Percentiles rank a stretch among this genome's conserved stretches.
These are phyloP conservation scores for Nitzschia sp. DNA, from an alignment of 108 stramenopile species.

Conservation along the genomic window DNA sequence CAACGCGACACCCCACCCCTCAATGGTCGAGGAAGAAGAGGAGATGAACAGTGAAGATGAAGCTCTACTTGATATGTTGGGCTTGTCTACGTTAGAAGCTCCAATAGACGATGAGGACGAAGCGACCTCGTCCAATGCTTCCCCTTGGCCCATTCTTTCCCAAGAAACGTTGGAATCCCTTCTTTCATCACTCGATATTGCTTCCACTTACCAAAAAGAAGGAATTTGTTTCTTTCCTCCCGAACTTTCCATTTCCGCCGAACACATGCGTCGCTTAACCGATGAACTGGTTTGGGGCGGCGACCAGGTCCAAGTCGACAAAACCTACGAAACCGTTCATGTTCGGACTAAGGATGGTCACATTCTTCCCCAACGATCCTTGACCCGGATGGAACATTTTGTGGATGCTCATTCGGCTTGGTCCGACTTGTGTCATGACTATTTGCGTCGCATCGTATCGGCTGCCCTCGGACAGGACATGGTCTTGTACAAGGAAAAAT, in stretches of 20 bases:
- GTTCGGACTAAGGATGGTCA: conserved; percentile 30
- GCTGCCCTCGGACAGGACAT: conserved; percentile 39
- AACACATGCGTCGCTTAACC: conserved; percentile 49
- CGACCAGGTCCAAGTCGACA: conserved; percentile 28
- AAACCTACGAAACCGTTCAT: conserved; percentile 52
- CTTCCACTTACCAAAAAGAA: conserved; percentile 25
- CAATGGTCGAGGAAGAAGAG: background rate
- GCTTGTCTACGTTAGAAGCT: conserved; percentile 41
- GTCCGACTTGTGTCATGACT: conserved; percentile 52
- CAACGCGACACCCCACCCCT: too few relatives aligned
- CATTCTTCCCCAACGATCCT: conserved; percentile 34
- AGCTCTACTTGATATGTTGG: conserved; percentile 57
- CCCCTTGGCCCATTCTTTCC: conserved; percentile 1
- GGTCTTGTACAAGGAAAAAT: conserved; percentile 76
- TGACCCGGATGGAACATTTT: conserved; percentile 66
- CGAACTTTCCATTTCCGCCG: conserved; percentile 40
- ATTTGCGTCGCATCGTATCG: conserved; percentile 45
- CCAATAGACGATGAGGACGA: conserved; percentile 13
- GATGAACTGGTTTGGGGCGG: conserved; percentile 62
- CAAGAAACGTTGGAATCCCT: background rate
- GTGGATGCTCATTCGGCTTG: conserved; percentile 50
- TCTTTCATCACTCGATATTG: background rate
- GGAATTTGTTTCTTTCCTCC: conserved; percentile 46
- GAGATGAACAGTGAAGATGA: conserved; percentile 49
- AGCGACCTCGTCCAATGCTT: background rate